A percentile compares a stretch with the other conserved stretches of the same genome.
Conservation (phyloP, 306 rosid genomes). For the Prunus kanzakura region DNA sequence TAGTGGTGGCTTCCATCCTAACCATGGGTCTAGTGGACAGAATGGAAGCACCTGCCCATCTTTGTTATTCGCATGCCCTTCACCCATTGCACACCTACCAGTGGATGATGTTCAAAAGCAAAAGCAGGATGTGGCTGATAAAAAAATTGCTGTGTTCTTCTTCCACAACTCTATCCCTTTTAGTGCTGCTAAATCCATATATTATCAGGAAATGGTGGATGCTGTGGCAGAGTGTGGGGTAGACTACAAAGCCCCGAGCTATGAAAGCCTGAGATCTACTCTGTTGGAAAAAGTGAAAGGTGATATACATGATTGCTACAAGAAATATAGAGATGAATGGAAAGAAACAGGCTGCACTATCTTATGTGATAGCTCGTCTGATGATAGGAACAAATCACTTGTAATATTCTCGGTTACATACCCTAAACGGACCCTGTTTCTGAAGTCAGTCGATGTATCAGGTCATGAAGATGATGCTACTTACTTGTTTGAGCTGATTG, state of each 20-base stretch:
- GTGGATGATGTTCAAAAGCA: slow-evolving; percentile 45
- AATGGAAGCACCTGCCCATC: slow-evolving; percentile 58
- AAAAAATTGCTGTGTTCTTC: slow-evolving; percentile 60
- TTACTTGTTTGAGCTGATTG: slow-evolving; percentile 55
- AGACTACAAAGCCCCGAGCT: slow-evolving; percentile 72
- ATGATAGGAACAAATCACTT: slow-evolving; percentile 44
- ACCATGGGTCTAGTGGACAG: slow-evolving; percentile 51
- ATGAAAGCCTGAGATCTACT: slow-evolving; percentile 48
- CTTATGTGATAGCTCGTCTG: slow-evolving; percentile 60
- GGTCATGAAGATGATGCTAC: slow-evolving; percentile 50
- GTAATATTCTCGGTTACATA: slow-evolving; percentile 54
- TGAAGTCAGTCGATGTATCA: slow-evolving; percentile 56
- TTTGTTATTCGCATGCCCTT: slow-evolving; percentile 39
- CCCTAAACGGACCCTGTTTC: slow-evolving; percentile 51
- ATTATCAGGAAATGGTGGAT: slow-evolving; percentile 70
- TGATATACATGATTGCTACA: slow-evolving; percentile 42
- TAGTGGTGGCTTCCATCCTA: slow-evolving; percentile 54
- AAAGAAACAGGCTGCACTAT: slow-evolving; percentile 65
- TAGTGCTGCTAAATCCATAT: slow-evolving; percentile 57
- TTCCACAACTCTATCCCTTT: slow-evolving; percentile 61
- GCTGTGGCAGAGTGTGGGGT: slow-evolving; percentile 55
- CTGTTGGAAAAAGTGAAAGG: slow-evolving; percentile 59
- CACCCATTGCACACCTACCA: slow-evolving; percentile 42
- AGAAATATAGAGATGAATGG: slow-evolving; percentile 62
- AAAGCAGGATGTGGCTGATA: slow-evolving; percentile 58